phyloP scores from a whole-genome alignment of 2,329 filamentous ascomycete species.

The Hypoxylon sp. region DNA sequence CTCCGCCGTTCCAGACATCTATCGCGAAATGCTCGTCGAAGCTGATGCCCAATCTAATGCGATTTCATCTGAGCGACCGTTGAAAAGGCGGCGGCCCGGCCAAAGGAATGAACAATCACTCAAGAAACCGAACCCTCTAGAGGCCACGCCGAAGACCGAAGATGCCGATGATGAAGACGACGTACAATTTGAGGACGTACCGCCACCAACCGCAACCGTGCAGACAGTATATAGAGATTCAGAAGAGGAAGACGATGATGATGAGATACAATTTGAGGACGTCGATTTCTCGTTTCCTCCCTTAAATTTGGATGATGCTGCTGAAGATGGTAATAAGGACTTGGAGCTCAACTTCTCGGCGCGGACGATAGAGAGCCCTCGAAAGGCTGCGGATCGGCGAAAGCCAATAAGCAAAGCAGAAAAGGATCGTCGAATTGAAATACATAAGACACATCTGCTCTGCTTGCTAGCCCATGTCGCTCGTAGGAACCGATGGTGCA shows the following conservation, averaged over 20 bases:
- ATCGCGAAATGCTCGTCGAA: constrained; percentile 66
- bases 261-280: constrained; percentile 63
- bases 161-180: constrained; percentile 58
- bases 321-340: constrained; percentile 53
- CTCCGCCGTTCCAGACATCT: constrained; percentile 58
- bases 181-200: constrained; percentile 67
- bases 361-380: constrained; percentile 56
- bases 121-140: constrained; percentile 33
- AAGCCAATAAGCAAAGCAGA: constrained; percentile 70
- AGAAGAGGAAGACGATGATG: constrained; percentile 61
- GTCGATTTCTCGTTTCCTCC: constrained; percentile 60
- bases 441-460: constrained; percentile 90
- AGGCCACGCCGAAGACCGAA: constrained; percentile 29
- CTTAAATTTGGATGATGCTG: constrained; percentile 38
- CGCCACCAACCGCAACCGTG: constrained; percentile 63
- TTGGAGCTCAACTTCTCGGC: constrained; percentile 69
- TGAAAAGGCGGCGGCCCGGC: constrained; percentile 60
- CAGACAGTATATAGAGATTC: constrained; percentile 68
- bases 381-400: constrained; percentile 59
- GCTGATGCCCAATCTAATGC: constrained; percentile 59
- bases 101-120: constrained; percentile 51
- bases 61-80: constrained; percentile 57
- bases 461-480: constrained; percentile 85
- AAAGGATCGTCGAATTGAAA: constrained; percentile 72
- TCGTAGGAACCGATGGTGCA: constrained; percentile 90